A percentile compares a stretch with the other conserved stretches of the same genome.
Evolutionary conservation across 495 filamentous ascomycete species (phyloP).

Genomic region (Penicillium maclennaniae): DNA sequence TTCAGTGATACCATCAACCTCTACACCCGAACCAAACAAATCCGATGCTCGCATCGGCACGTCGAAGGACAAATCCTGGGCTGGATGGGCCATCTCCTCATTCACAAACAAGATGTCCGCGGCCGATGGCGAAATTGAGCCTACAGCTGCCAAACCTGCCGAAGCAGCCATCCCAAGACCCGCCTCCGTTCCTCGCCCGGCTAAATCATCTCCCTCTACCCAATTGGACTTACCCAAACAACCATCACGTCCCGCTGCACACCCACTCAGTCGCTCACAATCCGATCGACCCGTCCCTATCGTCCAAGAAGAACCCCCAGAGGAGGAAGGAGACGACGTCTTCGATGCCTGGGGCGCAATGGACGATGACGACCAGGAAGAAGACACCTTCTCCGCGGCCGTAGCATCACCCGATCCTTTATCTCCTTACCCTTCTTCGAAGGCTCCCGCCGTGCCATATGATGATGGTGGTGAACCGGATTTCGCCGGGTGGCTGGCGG

Average conservation of each 20-base stretch:
- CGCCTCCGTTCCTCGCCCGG: constrained; percentile 42
- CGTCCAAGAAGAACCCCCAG: constrained; percentile 32
- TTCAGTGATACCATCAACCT: constrained; percentile 55
- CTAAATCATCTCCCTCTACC: constrained; percentile 50
- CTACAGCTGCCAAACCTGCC: constrained; percentile 32
- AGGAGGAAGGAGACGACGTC: constrained; percentile 53
- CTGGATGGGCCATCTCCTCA: constrained; percentile 97
- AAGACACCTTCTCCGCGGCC: constrained; percentile 46
- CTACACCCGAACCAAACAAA: constrained; percentile 34
- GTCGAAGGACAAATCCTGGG: constrained; percentile 72
- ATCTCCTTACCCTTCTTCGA: constrained; percentile 24
- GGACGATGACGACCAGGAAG: constrained; percentile 52
- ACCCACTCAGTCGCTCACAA: constrained; percentile 38
- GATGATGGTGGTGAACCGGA: constrained; percentile 86
- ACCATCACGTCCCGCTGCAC: constrained; percentile 38
- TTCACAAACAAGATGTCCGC: constrained; percentile 90
- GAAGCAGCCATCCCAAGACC: constrained; percentile 37
- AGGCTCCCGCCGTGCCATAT: constrained; percentile 49
- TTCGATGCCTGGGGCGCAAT: constrained; percentile 71
- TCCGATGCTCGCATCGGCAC: constrained; percentile 67
- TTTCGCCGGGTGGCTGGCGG: constrained; percentile 89
- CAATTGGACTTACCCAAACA: constrained; percentile 35
- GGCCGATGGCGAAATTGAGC: constrained; percentile 79
- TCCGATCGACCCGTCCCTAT: constrained; percentile 41
- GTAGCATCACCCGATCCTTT: constrained; percentile 33